Base-by-base conservation (phyloP, 1,139 yeast species). In the Candida tetrigidarum region DNA sequence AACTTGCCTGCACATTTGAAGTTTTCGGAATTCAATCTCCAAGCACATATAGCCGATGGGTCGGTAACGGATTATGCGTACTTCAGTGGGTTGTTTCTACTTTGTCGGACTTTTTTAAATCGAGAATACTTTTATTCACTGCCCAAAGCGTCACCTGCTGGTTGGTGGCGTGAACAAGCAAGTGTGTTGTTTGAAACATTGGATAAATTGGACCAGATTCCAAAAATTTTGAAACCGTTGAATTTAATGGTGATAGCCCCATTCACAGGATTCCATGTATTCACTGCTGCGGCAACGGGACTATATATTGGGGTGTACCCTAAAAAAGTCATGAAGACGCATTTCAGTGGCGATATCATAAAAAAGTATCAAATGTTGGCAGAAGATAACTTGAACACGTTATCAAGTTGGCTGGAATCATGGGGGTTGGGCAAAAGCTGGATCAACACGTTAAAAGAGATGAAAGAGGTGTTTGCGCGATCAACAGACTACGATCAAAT, bases 201-300 rank as follows among this genome's bases (percentile, higher is more conserved):
- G 10, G 64, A 64, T 39, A 55, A 57, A 10, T 51, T 62, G 32
- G 55, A 68, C 20, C 52, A 47, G 16, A 46, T 67, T 30, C 57
- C 65, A 5, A 52, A 51, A 23, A 54, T 57, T 2, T 51, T 68
- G 26, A 54, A 60, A 15, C 59, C 62, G 3, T 55, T 59, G 18
- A 58, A 64, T 44, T 50, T 59, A 46, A 64, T 69, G 67, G 71
- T 69, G 5, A 59, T 67, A 32, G 72, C 74, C 2, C 74, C 74
- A 11, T 67, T 68, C 47, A 65, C 73, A 3, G 71, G 71, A 2
- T 68, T 69, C 49, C 67, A 68, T 46, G 64, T 68, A 2, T 68
- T 65, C 50, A 67, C 72, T 7, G 56, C 61, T 12, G 66, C 69
- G 2, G 63, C 66, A 3, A 67, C 72, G 0, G 56, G 68, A 20